A percentile compares a stretch with the other conserved stretches of the same genome.
These are phyloP conservation scores for Lathyrus tuberosus DNA, from an alignment of 306 rosid genomes.

Conservation along the genomic window DNA sequence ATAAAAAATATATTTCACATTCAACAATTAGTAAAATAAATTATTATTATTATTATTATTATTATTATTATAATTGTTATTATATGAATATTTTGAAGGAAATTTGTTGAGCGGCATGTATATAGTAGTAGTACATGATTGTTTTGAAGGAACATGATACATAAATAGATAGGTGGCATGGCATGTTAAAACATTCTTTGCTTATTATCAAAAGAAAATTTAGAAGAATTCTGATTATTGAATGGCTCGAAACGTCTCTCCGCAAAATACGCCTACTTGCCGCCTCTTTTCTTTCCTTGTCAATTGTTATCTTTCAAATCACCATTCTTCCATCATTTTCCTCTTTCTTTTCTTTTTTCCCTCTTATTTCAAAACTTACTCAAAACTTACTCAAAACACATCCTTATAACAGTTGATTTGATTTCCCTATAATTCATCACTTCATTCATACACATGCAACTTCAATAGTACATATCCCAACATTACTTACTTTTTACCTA, in stretches of 20 bases:
- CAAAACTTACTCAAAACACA: not conserved
- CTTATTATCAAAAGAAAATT: slow-evolving; percentile 5
- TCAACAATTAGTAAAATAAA: too few species aligned
- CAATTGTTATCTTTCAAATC: slow-evolving; percentile 34
- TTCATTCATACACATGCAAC: slow-evolving; percentile 29
- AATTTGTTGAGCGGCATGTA: slow-evolving; percentile 6
- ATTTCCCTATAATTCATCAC: not conserved
- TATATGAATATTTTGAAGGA: not conserved
- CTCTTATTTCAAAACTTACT: not conserved
- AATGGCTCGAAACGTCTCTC: slow-evolving; percentile 62
- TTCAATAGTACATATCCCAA: not conserved
- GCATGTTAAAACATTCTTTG: slow-evolving; percentile 43
- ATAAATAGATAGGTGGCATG: slow-evolving; percentile 7
- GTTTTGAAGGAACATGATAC: slow-evolving; percentile 9
- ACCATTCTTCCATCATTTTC: slow-evolving; percentile 26
- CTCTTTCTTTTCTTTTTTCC: not conserved
- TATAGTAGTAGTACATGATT: slow-evolving; percentile 15
- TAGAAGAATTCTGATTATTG: not conserved
- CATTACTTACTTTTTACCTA: not conserved
- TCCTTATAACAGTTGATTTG: slow-evolving; percentile 20
- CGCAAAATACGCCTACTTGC: slow-evolving; percentile 95
- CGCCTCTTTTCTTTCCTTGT: slow-evolving; percentile 71
- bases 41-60: too few species aligned
- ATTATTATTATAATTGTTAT: too few species aligned
- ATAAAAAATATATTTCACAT: too few species aligned